Evolutionary conservation across 78 protist species (phyloP).

Genomic region (Parvularia atlantis): DNA sequence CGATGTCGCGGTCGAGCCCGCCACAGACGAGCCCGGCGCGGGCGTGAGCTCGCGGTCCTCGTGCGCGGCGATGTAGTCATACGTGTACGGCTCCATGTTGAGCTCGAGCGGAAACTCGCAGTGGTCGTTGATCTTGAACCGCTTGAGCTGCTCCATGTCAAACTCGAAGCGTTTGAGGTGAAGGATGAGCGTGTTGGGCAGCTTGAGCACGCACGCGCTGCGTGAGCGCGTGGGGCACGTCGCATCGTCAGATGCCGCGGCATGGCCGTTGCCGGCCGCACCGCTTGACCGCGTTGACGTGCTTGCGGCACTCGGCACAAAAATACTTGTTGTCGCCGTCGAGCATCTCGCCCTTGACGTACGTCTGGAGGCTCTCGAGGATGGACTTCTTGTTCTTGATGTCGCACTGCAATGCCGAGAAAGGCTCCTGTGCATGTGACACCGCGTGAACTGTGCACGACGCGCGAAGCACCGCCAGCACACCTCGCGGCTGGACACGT

Average conservation of each 20-base stretch:
- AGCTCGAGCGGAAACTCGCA: conserved; percentile 40
- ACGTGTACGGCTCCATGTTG: conserved; percentile 55
- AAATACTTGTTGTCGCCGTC: conserved; percentile 82
- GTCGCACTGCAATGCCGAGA: conserved; percentile 52
- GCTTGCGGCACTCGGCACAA: conserved; percentile 46
- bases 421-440: too few relatives aligned
- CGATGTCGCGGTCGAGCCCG: background rate
- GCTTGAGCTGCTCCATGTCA: conserved; percentile 39
- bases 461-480: too few relatives aligned
- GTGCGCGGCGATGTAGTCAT: conserved; percentile 9
- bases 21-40: background rate
- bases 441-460: too few relatives aligned
- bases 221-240: too few relatives aligned
- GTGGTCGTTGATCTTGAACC: conserved; percentile 30
- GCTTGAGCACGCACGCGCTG: conserved; percentile 48
- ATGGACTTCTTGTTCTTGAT: conserved; percentile 56
- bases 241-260: too few relatives aligned
- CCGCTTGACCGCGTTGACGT: conserved; percentile 53
- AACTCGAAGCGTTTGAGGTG: conserved; percentile 78
- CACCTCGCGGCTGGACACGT: conserved; percentile 4
- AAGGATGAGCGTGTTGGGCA: conserved; percentile 56
- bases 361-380: conserved; percentile 49
- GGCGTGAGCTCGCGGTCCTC: background rate
- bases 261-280: conserved; percentile 25
- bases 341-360: conserved; percentile 67